Conservation (phyloP, 805 yeast genomes). For the Zygotorulaspora chibaensis region DNA sequence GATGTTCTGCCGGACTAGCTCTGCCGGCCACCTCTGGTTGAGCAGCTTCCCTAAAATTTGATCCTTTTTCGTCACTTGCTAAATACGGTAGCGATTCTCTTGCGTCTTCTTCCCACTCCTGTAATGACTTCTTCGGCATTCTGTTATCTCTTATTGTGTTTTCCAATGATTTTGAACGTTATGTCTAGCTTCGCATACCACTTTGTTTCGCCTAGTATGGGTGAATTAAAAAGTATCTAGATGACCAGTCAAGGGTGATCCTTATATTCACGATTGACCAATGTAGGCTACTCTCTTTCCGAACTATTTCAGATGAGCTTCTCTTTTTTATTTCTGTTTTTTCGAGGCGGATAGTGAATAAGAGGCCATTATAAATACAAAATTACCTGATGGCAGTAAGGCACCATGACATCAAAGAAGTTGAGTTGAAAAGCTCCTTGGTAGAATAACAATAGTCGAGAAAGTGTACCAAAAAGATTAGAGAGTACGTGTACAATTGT, state of each 20-base stretch:
- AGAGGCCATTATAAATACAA: neutral
- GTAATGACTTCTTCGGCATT: slow-evolving; percentile 29
- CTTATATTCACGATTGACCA: too few species aligned
- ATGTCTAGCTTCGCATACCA: neutral
- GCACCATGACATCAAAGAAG: neutral
- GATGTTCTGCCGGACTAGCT: slow-evolving; percentile 10
- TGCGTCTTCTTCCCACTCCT: slow-evolving; percentile 49
- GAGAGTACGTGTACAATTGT: slow-evolving; percentile 23
- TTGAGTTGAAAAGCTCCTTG: neutral
- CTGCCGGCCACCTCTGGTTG: slow-evolving; percentile 19
- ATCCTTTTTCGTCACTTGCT: slow-evolving; percentile 68
- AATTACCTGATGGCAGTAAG: neutral
- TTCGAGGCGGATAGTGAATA: too few species aligned
- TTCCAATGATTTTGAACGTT: too few species aligned
- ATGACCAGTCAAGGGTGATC: too few species aligned
- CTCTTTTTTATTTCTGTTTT: neutral
- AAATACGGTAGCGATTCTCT: slow-evolving; percentile 55
- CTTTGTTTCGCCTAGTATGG: neutral
- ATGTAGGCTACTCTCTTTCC: too few species aligned
- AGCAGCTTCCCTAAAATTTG: slow-evolving; percentile 43
- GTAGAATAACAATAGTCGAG: neutral
- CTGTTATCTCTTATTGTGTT: neutral
- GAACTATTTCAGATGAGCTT: neutral
- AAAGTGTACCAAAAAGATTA: neutral
- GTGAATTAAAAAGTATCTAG: too few species aligned